Evolutionary conservation across 2,329 filamentous ascomycete genomes (phyloP).

Genomic region (Penicillium hordei): DNA sequence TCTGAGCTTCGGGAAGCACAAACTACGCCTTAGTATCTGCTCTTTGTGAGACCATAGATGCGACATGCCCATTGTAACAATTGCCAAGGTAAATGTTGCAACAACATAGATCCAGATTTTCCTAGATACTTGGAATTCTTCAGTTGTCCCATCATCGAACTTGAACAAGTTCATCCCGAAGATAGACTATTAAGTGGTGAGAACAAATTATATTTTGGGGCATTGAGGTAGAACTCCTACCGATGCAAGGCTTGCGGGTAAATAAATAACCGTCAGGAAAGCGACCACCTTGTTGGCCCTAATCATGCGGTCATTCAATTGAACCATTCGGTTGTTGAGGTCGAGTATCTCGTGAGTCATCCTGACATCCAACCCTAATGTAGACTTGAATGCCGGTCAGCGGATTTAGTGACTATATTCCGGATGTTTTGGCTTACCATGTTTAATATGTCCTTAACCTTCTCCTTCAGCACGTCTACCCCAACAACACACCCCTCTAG

Average conservation of each 20-base stretch:
- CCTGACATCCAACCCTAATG: slow-evolving; percentile 12
- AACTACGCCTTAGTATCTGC: background rate
- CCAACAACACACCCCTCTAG: slow-evolving; percentile 18
- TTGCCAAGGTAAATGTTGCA: slow-evolving; percentile 1
- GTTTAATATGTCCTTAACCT: slow-evolving; percentile 17
- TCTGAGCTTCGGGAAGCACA: background rate
- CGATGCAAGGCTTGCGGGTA: slow-evolving; percentile 40
- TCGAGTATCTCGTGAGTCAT: slow-evolving; percentile 20
- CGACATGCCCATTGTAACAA: slow-evolving; percentile 1
- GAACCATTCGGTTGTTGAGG: slow-evolving; percentile 11
- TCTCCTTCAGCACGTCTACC: slow-evolving; percentile 17
- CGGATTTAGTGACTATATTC: too few species aligned
- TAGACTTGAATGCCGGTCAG: slow-evolving; percentile 10
- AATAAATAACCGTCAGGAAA: slow-evolving; percentile 31
- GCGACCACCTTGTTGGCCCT: slow-evolving; percentile 21
- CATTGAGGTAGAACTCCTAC: slow-evolving; percentile 20
- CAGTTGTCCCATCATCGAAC: slow-evolving; percentile 9
- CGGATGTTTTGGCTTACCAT: slow-evolving; percentile 7
- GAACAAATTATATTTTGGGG: background rate
- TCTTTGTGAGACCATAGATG: slow-evolving; percentile 4
- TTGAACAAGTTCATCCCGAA: slow-evolving; percentile 27
- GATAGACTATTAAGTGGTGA: slow-evolving; percentile 13
- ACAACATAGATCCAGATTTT: slow-evolving; percentile 25
- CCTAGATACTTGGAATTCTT: slow-evolving; percentile 14
- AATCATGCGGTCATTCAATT: slow-evolving; percentile 1